These are phyloP conservation scores for Plenodomus biglobosus DNA, from an alignment of 2,329 filamentous ascomycete species.

Conservation along the genomic window DNA sequence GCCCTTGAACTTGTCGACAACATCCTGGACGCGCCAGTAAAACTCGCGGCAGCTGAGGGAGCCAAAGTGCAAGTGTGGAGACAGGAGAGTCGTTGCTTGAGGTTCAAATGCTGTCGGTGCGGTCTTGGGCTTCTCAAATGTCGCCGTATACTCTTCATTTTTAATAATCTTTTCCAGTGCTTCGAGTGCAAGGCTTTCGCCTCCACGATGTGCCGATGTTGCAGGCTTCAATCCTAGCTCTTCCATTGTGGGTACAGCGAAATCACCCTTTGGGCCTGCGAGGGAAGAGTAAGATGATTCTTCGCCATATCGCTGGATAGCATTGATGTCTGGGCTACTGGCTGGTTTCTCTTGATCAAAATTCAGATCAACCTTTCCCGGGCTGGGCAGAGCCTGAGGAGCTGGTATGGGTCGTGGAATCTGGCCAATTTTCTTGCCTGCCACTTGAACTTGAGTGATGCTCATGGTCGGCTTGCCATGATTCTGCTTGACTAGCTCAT, in stretches of 20 bases:
- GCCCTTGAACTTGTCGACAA: conserved; percentile 60
- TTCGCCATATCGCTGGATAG: conserved; percentile 53
- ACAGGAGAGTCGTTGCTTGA: conserved; percentile 71
- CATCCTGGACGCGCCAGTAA: conserved; percentile 69
- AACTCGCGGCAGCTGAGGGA: conserved; percentile 69
- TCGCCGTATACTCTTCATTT: conserved; percentile 68
- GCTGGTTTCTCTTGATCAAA: conserved; percentile 60
- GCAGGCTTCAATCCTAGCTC: conserved; percentile 66
- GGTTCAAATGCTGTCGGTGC: conserved; percentile 73
- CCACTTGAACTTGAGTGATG: conserved; percentile 63
- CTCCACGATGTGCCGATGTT: conserved; percentile 68
- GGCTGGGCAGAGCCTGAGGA: conserved; percentile 63
- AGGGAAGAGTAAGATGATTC: conserved; percentile 63
- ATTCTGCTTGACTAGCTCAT: conserved; percentile 67
- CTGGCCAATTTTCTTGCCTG: conserved; percentile 63
- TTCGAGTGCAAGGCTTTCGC: conserved; percentile 66
- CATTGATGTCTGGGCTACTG: conserved; percentile 62
- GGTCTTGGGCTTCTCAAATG: conserved; percentile 74
- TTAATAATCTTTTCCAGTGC: conserved; percentile 61
- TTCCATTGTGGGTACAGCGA: conserved; percentile 68
- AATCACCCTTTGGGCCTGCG: conserved; percentile 68
- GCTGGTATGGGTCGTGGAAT: conserved; percentile 63
- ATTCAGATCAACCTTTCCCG: conserved; percentile 62
- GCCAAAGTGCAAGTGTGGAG: conserved; percentile 74
- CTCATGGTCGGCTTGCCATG: conserved; percentile 73